Percentiles rank a stretch among this genome's conserved stretches.
Evolutionary conservation across 2,329 filamentous ascomycete species (phyloP).

Genomic region (Monilinia fructigena): DNA sequence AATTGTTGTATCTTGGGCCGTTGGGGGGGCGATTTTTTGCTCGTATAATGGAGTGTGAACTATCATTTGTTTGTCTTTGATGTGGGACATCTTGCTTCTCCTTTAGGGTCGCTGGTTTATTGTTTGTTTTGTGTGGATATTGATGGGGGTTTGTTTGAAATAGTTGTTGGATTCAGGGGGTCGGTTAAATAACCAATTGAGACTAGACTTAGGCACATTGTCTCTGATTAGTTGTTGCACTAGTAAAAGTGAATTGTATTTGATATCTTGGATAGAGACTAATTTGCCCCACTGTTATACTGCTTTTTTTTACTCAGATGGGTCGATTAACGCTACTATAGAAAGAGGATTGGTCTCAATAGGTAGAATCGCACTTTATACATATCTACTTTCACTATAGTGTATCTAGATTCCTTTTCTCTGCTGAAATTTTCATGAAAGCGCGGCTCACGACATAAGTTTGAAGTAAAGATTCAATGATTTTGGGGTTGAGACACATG

Average conservation of each 20-base stretch:
- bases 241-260: too few species aligned
- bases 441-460: too few species aligned
- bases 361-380: not conserved
- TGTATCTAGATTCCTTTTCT: too few species aligned
- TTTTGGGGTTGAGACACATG: not conserved
- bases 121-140: not conserved
- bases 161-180: not conserved
- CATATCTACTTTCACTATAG: too few species aligned
- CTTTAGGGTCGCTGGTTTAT: not conserved
- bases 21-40: not conserved
- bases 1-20: not conserved
- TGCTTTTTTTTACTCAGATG: not conserved
- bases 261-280: not conserved
- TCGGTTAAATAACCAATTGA: not conserved
- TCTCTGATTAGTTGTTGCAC: not conserved
- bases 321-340: not conserved
- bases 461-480: not conserved
- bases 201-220: rapidly evolving
- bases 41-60: not conserved
- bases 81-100: not conserved
- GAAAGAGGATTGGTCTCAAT: not conserved
- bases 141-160: not conserved
- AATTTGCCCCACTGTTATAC: too few species aligned
- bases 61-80: not conserved
- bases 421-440: too few species aligned